phyloP scores from a whole-genome alignment of 2,329 filamentous ascomycete genomes.

The Verticillium longisporum region DNA sequence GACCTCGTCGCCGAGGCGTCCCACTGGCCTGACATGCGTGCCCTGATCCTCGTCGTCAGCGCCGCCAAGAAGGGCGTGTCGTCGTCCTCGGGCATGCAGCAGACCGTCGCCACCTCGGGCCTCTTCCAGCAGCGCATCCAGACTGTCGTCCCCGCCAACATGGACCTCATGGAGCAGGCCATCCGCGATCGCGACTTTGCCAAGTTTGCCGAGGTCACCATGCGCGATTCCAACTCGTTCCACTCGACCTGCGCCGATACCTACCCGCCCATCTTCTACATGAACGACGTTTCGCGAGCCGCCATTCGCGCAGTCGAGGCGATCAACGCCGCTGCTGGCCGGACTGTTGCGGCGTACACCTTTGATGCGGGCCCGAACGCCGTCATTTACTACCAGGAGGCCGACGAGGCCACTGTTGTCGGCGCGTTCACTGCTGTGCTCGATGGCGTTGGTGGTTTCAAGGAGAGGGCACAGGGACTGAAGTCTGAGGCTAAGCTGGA shows the following conservation, averaged over 20 bases:
- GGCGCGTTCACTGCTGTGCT: constrained; percentile 70
- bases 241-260: constrained; percentile 93
- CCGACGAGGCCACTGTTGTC: constrained; percentile 66
- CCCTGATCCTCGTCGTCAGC: constrained; percentile 82
- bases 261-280: constrained; percentile 95
- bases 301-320: constrained; percentile 84
- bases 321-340: constrained; percentile 75
- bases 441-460: constrained; percentile 64
- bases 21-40: constrained; percentile 95
- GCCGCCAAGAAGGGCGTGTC: constrained; percentile 95
- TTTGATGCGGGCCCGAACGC: constrained; percentile 97
- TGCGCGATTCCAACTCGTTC: constrained; percentile 96
- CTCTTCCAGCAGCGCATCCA: constrained; percentile 74
- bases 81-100: constrained; percentile 93
- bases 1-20: constrained; percentile 80
- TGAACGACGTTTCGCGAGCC: constrained; percentile 87
- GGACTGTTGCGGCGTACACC: constrained; percentile 84
- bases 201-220: constrained; percentile 82
- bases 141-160: constrained; percentile 72
- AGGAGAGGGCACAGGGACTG: constrained; percentile 46
- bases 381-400: constrained; percentile 88
- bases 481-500: constrained; percentile 54
- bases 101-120: constrained; percentile 85
- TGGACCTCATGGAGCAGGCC: constrained; percentile 79
- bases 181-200: constrained; percentile 75